Conservation (phyloP, 495 filamentous ascomycete species). For the Penicillium canescens region DNA sequence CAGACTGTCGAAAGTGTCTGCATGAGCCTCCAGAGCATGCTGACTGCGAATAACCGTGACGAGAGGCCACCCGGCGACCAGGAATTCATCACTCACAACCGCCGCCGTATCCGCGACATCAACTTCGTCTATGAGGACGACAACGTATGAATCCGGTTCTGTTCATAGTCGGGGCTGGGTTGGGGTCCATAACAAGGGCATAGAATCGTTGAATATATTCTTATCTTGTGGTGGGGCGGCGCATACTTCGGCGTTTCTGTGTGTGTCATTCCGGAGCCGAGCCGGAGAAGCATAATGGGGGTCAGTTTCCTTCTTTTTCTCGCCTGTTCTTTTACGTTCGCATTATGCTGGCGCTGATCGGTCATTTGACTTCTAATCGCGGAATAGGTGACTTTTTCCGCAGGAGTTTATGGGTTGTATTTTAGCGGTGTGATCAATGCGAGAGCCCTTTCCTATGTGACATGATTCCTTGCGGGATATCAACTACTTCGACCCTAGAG, state of each 20-base stretch:
- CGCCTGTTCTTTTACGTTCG: not conserved
- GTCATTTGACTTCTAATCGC: not conserved
- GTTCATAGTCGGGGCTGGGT: not conserved
- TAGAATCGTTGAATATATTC: too few species aligned
- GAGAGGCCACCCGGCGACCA: slow-evolving; percentile 84
- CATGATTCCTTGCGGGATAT: too few species aligned
- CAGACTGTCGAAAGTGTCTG: slow-evolving; percentile 96
- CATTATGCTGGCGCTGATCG: slow-evolving; percentile 3
- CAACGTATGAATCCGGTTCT: slow-evolving; percentile 55
- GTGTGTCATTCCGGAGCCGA: not conserved
- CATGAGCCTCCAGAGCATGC: slow-evolving; percentile 98
- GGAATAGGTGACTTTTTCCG: slow-evolving; percentile 2
- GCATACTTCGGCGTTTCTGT: slow-evolving; percentile 2
- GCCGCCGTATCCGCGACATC: slow-evolving; percentile 76
- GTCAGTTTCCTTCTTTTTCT: too few species aligned
- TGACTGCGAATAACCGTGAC: slow-evolving; percentile 89
- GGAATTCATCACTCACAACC: slow-evolving; percentile 79
- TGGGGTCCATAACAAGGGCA: not conserved
- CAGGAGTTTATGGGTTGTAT: slow-evolving; percentile 2
- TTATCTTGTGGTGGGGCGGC: not conserved
- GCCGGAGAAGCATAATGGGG: too few species aligned
- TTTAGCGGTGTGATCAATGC: not conserved
- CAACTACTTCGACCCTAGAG: not conserved
- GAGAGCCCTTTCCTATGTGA: not conserved
- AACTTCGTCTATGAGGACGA: slow-evolving; percentile 88